A percentile compares a stretch with the other conserved stretches of the same genome.
These are phyloP conservation scores for Veloboletus limbatus DNA, from an alignment of 1,284 basidiomycete species.

Conservation along the genomic window DNA sequence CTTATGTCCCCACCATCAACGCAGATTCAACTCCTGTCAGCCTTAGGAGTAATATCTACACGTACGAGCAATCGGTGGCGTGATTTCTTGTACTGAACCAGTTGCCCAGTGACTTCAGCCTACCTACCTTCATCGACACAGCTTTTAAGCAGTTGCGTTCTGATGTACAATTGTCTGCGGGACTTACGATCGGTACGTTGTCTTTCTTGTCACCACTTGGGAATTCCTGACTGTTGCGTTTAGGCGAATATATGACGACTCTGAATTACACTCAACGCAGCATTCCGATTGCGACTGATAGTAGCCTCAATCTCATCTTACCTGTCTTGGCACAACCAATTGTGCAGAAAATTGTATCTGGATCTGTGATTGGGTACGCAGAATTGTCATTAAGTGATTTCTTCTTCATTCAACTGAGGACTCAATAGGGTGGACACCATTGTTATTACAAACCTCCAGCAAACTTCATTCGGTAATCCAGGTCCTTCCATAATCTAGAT, in stretches of 20 bases:
- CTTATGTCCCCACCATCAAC: constrained; percentile 49
- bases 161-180: constrained; percentile 58
- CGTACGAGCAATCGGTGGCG: constrained; percentile 37
- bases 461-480: constrained; percentile 53
- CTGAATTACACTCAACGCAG: constrained; percentile 59
- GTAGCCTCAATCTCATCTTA: constrained; percentile 61
- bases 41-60: constrained; percentile 51
- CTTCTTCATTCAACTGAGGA: constrained; percentile 1
- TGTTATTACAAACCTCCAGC: constrained; percentile 55
- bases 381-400: neutral
- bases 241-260: constrained; percentile 63
- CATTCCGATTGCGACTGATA: constrained; percentile 62
- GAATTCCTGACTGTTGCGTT: neutral
- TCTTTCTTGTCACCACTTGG: neutral
- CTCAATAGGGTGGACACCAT: constrained; percentile 51
- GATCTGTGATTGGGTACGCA: constrained; percentile 52
- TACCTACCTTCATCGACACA: constrained; percentile 62
- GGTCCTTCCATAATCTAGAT: neutral
- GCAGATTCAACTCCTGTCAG: constrained; percentile 34
- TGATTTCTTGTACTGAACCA: constrained; percentile 12
- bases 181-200: constrained; percentile 55
- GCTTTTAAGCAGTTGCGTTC: constrained; percentile 66
- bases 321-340: constrained; percentile 75
- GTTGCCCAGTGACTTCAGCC: constrained; percentile 55
- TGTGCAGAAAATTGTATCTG: constrained; percentile 73